These are phyloP conservation scores for Crithidia sp. DNA, from an alignment of 208 protist genomes.

Conservation along the genomic window DNA sequence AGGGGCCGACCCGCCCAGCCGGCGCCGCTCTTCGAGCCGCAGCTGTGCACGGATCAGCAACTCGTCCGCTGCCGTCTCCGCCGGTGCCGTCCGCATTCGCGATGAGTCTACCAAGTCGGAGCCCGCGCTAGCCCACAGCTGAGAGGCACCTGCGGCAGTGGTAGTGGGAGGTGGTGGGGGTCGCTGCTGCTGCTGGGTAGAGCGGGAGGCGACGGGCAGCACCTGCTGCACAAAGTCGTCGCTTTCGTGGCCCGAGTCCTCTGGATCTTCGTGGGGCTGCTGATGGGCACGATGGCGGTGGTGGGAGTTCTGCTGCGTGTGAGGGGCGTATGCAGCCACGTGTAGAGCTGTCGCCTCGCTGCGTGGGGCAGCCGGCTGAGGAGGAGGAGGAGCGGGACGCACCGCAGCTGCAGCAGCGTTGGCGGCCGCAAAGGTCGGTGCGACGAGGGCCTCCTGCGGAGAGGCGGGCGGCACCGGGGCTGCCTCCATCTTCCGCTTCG, in stretches of 20 bases:
- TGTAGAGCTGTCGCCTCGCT: not conserved
- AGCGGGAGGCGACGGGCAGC: constrained; percentile 15
- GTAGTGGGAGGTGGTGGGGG: not conserved
- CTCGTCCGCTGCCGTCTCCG: constrained; percentile 29
- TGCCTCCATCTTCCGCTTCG: constrained; percentile 1
- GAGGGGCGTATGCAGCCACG: not conserved
- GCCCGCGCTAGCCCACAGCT: constrained; percentile 13
- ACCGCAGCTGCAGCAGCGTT: not conserved
- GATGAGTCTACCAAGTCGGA: not conserved
- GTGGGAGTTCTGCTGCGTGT: too few relatives aligned
- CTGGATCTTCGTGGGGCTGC: constrained; percentile 8
- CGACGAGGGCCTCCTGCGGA: not conserved
- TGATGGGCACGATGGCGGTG: not conserved
- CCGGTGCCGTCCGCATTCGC: not conserved
- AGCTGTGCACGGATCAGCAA: constrained; percentile 54
- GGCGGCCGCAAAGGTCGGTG: not conserved
- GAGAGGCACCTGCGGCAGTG: not conserved
- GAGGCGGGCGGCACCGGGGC: not conserved
- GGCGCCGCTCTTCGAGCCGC: constrained; percentile 47
- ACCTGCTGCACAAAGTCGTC: constrained; percentile 38
- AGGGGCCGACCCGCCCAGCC: constrained; percentile 6
- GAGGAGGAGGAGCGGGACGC: too few relatives aligned
- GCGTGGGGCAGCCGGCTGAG: too few relatives aligned
- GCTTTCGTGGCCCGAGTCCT: constrained; percentile 19
- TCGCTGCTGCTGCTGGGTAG: not conserved